Evolutionary conservation across 306 rosid species (phyloP), one percentile per base, ranked within the genome.

Genomic region (Cicer chorassanicum): DNA sequence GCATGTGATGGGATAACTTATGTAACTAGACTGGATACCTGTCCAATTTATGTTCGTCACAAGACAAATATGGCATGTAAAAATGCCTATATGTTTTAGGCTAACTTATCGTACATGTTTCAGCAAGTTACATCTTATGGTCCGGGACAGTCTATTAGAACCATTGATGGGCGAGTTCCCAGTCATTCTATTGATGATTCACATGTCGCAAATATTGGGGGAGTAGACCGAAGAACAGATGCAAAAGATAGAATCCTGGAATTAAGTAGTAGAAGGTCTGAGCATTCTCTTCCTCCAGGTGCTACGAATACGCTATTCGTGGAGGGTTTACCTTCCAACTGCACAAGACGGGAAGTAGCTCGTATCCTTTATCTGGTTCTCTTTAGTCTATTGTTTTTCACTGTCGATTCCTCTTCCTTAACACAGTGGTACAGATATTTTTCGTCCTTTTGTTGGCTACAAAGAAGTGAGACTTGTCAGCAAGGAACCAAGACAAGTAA

Each of bases 371-470:
- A 19, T 68, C 24, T 44, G 61, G 11, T 70, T 19, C 41, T 45
- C 62, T 36, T 15, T 57, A 21, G 16, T 51, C 29, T 6, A 68
- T 65, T 66, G 15, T 36, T 46, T 80, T 78, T 48, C 45, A 46
- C 68, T 75, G 68, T 61, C 14, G 65, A 69, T 83, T 82, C 11
- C 19, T 83, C 68, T n/a, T 70, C 87, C 88, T 88, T 89, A 75
- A 88, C 90, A 78, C 53, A 15, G 40, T 38, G 70, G 42, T 46
- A 21, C 72, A 93, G 98, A 93, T 83, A 93, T 93, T 48, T 93
- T 93, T 78, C 96, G 98, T 79, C 98, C 98, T 61, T 93, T 93
- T 77, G 98, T 93, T 77, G 98, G 98, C 75, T 93, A 93, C 90
- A 93, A 87, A 86, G 98, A 93, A 89, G 98, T 93, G 81, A 91